Percentiles rank a stretch among this genome's conserved stretches.
phyloP scores from a whole-genome alignment of 352 stramenopile genomes.

The Blastocystis sp. region DNA sequence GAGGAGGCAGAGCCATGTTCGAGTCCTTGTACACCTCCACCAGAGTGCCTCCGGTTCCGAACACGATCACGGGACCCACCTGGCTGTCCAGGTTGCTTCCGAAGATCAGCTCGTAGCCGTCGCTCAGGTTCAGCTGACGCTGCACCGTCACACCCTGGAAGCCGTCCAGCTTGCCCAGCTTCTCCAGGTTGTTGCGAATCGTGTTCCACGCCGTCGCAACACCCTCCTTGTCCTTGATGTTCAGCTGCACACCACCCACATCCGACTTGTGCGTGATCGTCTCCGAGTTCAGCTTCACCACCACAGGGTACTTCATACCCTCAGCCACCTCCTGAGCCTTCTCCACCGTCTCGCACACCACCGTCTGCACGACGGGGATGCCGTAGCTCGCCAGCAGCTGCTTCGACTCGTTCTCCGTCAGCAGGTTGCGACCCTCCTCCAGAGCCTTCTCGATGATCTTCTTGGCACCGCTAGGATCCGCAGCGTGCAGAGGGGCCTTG shows the following conservation, averaged over 20 bases:
- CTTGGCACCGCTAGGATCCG: neutral
- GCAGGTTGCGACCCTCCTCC: neutral
- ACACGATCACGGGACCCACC: constrained; percentile 56
- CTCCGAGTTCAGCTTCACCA: constrained; percentile 53
- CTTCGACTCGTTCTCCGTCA: constrained; percentile 51
- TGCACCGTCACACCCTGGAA: constrained; percentile 57
- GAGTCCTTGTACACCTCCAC: constrained; percentile 57
- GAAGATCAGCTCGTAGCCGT: constrained; percentile 54
- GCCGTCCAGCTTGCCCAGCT: constrained; percentile 40
- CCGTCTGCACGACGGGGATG: constrained; percentile 43
- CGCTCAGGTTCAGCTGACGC: constrained; percentile 42
- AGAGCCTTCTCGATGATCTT: constrained; percentile 40
- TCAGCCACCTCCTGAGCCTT: constrained; percentile 21
- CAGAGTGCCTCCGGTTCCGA: constrained; percentile 53
- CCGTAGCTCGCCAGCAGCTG: constrained; percentile 37
- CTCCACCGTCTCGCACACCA: constrained; percentile 46
- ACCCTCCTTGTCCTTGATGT: constrained; percentile 18
- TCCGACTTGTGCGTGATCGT: constrained; percentile 56
- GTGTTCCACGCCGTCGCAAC: constrained; percentile 32
- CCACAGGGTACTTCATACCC: constrained; percentile 44
- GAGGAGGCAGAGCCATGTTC: constrained; percentile 42
- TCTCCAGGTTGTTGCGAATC: constrained; percentile 51
- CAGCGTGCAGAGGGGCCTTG: neutral
- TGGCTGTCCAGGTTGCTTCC: constrained; percentile 43
- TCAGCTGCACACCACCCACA: constrained; percentile 45